Base-by-base conservation (phyloP, 352 stramenopile genomes). In the Pythium aquatile region DNA sequence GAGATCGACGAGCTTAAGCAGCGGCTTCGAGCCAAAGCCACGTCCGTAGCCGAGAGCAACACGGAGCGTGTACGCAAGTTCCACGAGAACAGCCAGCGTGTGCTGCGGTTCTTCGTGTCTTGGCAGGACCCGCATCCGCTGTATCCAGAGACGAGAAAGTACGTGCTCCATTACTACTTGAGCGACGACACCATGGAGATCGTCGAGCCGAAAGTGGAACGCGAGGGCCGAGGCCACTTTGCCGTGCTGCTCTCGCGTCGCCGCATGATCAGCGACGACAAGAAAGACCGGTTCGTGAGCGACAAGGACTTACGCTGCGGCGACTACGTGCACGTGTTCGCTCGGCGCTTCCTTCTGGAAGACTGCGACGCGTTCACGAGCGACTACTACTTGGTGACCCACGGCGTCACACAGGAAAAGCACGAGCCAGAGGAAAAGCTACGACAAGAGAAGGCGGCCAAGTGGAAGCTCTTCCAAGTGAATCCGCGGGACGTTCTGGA, bases 111-210 rank as follows among this genome's bases (percentile, higher is more conserved):
- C 72, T 97, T 83, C 69, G 90, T 91, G 51, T 87, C 87, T 10
- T 98, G 94, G 90, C 83, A 90, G n/a, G 94, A 98, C 63, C 75
- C 76, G 29, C 86, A 98, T 51, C 85, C 86, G 24, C 71, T 97
- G 55, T 96, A 97, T 61, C 90, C 93, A 16, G 90, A 96, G 53
- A 96, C 81, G 64, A 77, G 86, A 17, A 73, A 79, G 40, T 98
- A 96, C 68, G 81, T 96, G 26, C 63, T 98, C 26, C 88, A 97
- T 69, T 98, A 97, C 71, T 98, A 97, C 69, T 61, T 98, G 54
- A 72, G 76, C 28, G 91, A 98, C 74, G 91, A 98, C 63, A 97
- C 89, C 16, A 65, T 98, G 7, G 91, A 98, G 71, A 73, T 98
- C 2, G 74, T 94, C 17, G 91, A 98, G 74, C 74, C 78, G 7